These are phyloP conservation scores for Sextonia rubra DNA, from an alignment of 164 flowering plant species.

Conservation along the genomic window DNA sequence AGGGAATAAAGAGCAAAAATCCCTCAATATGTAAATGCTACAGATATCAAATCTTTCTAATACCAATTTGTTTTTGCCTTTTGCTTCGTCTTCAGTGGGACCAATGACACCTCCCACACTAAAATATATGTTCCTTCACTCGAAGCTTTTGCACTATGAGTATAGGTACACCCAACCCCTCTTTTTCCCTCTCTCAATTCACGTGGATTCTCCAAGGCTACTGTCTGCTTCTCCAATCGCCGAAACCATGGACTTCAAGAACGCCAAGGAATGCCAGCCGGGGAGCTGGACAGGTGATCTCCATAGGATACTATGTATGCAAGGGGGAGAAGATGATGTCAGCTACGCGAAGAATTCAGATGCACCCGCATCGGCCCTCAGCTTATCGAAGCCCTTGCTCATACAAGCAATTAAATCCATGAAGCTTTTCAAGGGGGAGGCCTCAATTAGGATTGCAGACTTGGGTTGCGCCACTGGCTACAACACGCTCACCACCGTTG, in stretches of 20 bases:
- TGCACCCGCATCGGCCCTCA: constrained; percentile 30
- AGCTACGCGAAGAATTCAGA: constrained; percentile 42
- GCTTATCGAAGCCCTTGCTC: constrained; percentile 32
- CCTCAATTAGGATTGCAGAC: constrained; percentile 34
- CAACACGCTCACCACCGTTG: constrained; percentile 39
- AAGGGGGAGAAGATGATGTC: constrained; percentile 38
- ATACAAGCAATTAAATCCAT: constrained; percentile 24
- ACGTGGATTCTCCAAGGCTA: constrained; percentile 6
- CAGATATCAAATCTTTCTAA: too few relatives aligned
- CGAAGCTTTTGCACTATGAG: background rate
- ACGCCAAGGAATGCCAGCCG: constrained; percentile 8
- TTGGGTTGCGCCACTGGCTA: constrained; percentile 47
- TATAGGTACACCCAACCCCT: background rate
- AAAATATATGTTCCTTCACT: background rate
- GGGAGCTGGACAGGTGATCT: constrained; percentile 21
- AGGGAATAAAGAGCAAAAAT: too few relatives aligned
- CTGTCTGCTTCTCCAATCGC: constrained; percentile 2
- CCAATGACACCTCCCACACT: background rate
- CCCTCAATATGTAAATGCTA: too few relatives aligned
- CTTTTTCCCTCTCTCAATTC: background rate
- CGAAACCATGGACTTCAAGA: constrained; percentile 7
- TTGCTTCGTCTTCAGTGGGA: too few relatives aligned
- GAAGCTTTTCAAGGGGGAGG: constrained; percentile 20
- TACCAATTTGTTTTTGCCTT: too few relatives aligned
- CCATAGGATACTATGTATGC: constrained; percentile 39